A percentile compares a stretch with the other conserved stretches of the same genome.
These are phyloP conservation scores for Lentinula raphanica DNA, from an alignment of 768 basidiomycete species.

Conservation along the genomic window DNA sequence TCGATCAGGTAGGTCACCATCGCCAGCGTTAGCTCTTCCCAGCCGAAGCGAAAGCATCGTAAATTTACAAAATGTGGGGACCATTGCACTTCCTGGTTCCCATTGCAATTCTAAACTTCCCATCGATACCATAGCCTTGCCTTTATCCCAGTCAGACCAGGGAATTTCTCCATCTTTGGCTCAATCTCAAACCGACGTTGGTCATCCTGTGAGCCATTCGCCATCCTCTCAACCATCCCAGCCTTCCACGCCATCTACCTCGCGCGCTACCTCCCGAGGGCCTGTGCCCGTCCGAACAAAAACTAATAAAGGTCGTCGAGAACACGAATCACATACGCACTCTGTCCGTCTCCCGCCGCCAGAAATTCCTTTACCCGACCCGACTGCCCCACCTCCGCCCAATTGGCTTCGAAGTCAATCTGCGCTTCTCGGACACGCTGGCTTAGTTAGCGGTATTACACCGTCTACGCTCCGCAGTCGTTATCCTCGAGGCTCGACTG, in stretches of 20 bases:
- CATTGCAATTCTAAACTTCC: conserved; percentile 83
- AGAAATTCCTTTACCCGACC: conserved; percentile 58
- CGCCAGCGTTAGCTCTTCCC: conserved; percentile 56
- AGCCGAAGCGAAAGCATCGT: conserved; percentile 29
- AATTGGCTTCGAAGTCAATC: conserved; percentile 73
- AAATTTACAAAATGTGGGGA: conserved; percentile 85
- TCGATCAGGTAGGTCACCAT: conserved; percentile 68
- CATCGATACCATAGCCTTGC: conserved; percentile 72
- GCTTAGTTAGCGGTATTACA: conserved; percentile 61
- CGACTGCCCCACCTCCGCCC: conserved; percentile 53
- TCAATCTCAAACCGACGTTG: conserved; percentile 14
- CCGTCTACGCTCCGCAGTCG: conserved; percentile 45
- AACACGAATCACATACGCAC: conserved; percentile 37
- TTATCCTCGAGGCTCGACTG: conserved; percentile 44
- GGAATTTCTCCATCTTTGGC: conserved; percentile 34
- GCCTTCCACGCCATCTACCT: conserved; percentile 12
- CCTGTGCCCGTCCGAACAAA: conserved; percentile 18
- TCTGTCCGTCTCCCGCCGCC: conserved; percentile 39
- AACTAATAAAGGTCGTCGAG: conserved; percentile 27
- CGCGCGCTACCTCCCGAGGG: conserved; percentile 19
- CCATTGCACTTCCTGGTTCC: conserved; percentile 98
- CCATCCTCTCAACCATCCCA: conserved; percentile 10
- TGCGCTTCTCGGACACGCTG: conserved; percentile 67
- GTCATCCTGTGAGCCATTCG: neutral
- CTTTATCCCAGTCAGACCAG: conserved; percentile 32